Conservation (phyloP, 2,329 filamentous ascomycete species). For the Microdochium paspali region DNA sequence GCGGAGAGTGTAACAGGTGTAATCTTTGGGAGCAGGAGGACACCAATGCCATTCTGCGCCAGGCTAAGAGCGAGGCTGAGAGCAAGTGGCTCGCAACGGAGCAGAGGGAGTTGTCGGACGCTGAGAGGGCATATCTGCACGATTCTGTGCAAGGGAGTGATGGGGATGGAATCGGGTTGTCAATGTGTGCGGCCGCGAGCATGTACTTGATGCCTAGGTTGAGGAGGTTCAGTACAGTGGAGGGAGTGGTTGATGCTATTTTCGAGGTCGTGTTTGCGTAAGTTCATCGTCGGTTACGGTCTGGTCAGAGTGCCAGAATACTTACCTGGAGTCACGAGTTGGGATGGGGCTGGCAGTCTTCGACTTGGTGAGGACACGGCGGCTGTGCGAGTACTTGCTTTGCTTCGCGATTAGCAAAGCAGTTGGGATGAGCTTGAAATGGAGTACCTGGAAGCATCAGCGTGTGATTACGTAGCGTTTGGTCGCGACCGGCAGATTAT, state of each 20-base stretch:
- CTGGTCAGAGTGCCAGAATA: no score
- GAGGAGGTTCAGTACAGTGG: conserved; percentile 12
- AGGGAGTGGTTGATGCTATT: conserved; percentile 20
- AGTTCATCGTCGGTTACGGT: no score
- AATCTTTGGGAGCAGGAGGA: conserved; percentile 74
- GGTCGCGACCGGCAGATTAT: no score
- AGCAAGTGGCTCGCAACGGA: conserved; percentile 60
- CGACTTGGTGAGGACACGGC: no score
- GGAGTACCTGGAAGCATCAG: no score
- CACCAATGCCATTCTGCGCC: conserved; percentile 55
- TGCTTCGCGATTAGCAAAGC: no score
- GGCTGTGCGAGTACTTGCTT: no score
- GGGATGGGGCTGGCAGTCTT: no score
- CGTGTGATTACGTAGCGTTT: no score
- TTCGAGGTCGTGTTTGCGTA: conserved; percentile 18
- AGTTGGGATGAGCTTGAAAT: no score
- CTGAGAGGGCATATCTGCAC: conserved; percentile 47
- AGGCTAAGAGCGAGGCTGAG: conserved; percentile 64
- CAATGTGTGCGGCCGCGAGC: neutral
- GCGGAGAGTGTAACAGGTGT: conserved; percentile 70
- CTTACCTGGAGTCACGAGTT: no score
- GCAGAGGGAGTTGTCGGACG: conserved; percentile 42
- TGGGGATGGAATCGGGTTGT: no score
- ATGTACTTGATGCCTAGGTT: conserved; percentile 8
- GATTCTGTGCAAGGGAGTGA: conserved; percentile 23